These are phyloP conservation scores for Kwoniella newhampshirensis DNA, from an alignment of 768 basidiomycete species.

Conservation along the genomic window DNA sequence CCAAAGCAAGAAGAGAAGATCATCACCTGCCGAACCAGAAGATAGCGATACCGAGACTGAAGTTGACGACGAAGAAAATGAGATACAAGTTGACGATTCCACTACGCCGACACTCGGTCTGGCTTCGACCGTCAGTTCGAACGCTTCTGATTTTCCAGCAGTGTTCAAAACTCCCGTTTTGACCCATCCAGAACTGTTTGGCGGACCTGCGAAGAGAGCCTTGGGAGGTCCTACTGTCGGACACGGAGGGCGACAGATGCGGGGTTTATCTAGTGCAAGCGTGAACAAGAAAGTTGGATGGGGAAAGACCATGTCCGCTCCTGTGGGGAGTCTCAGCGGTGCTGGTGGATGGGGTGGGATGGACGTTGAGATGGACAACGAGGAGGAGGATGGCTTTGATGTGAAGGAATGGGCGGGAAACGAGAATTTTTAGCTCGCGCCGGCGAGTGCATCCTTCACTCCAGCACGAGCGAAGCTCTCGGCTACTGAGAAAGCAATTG, in stretches of 20 bases:
- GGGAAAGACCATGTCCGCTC: conserved; percentile 44
- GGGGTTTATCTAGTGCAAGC: conserved; percentile 17
- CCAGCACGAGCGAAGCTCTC: too few species aligned
- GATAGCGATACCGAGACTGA: conserved; percentile 33
- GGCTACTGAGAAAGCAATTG: too few species aligned
- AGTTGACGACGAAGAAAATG: conserved; percentile 32
- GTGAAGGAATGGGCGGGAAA: conserved; percentile 42
- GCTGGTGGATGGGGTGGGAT: conserved; percentile 28
- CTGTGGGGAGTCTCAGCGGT: conserved; percentile 23
- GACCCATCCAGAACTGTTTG: conserved; percentile 40
- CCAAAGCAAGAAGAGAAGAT: conserved; percentile 12
- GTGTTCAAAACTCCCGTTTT: conserved; percentile 39
- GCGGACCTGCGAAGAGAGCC: conserved; percentile 7
- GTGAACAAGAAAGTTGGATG: conserved; percentile 13
- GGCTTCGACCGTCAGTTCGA: conserved; percentile 13
- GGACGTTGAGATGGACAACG: conserved; percentile 37
- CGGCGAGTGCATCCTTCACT: too few species aligned
- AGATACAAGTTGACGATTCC: not conserved
- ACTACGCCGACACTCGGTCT: conserved; percentile 1
- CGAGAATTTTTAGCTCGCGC: conserved; percentile 31
- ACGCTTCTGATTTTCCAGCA: conserved; percentile 39
- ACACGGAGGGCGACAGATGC: conserved; percentile 12
- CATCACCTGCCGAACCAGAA: conserved; percentile 19
- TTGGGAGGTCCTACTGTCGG: conserved; percentile 17
- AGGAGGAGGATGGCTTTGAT: conserved; percentile 36